Conservation (phyloP, 1,284 basidiomycete genomes). For the Exobasidium rhododendri region DNA sequence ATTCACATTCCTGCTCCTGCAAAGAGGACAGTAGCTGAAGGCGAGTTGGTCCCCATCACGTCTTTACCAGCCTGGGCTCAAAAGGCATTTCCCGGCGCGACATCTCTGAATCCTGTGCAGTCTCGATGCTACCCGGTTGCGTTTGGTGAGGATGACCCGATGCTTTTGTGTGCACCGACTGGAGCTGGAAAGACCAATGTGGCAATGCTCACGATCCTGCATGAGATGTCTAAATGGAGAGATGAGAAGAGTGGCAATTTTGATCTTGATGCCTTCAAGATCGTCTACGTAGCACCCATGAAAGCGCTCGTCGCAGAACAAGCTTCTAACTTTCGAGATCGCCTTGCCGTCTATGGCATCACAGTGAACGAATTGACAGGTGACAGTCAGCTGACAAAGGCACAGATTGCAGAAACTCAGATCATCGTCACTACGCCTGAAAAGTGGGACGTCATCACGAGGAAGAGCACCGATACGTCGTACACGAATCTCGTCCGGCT, state of each 20-base stretch:
- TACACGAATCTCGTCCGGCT: conserved; percentile 96
- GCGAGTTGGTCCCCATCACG: conserved; percentile 71
- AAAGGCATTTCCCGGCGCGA: conserved; percentile 59
- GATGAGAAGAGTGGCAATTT: conserved; percentile 79
- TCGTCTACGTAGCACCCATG: conserved; percentile 98
- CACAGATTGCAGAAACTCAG: conserved; percentile 94
- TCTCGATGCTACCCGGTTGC: conserved; percentile 71
- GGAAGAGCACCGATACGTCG: conserved; percentile 92
- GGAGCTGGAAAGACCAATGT: conserved; percentile 99
- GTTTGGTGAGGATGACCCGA: conserved; percentile 84
- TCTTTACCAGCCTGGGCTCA: conserved; percentile 79
- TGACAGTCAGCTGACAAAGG: conserved; percentile 96
- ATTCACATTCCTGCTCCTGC: conserved; percentile 95
- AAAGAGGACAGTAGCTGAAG: conserved; percentile 63
- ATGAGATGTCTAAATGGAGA: conserved; percentile 50
- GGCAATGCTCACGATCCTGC: conserved; percentile 69
- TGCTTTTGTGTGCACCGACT: conserved; percentile 94
- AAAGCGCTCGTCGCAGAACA: conserved; percentile 59
- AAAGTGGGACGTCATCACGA: conserved; percentile 94
- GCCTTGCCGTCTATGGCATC: conserved; percentile 77
- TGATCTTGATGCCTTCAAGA: conserved; percentile 89
- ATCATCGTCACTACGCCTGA: conserved; percentile 99
- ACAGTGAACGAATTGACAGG: conserved; percentile 94
- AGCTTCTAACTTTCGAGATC: conserved; percentile 59
- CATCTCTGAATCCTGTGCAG: conserved; percentile 82